Evolutionary conservation across 2,329 filamentous ascomycete genomes (phyloP).

Genomic region (Alternaria conjuncta): DNA sequence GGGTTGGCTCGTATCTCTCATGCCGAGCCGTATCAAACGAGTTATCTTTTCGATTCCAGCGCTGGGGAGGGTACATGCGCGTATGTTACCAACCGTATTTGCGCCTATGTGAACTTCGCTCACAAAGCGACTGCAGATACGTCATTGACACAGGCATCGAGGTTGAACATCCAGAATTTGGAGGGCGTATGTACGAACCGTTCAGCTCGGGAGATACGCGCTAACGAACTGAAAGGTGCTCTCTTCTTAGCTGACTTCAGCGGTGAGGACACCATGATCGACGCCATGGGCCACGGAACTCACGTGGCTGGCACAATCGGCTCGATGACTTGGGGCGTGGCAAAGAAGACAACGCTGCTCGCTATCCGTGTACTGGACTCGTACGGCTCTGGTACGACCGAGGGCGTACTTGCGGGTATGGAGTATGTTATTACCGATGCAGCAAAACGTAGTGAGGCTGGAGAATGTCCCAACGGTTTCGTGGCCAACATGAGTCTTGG

Average conservation of each 20-base stretch:
- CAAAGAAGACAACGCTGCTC: constrained; percentile 44
- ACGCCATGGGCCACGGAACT: constrained; percentile 46
- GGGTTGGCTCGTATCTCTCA: constrained; percentile 51
- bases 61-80: constrained; percentile 55
- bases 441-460: not conserved
- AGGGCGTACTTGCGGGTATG: constrained; percentile 38
- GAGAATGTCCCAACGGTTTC: constrained; percentile 36
- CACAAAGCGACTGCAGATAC: constrained; percentile 46
- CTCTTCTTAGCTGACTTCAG: constrained; percentile 36
- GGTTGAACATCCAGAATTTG: constrained; percentile 55
- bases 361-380: constrained; percentile 47
- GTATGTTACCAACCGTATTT: not conserved
- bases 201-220: not conserved
- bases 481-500: constrained; percentile 47
- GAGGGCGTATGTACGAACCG: constrained; percentile 35
- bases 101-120: not conserved
- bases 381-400: constrained; percentile 27
- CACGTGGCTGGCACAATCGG: constrained; percentile 45
- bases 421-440: constrained; percentile 27
- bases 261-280: constrained; percentile 26
- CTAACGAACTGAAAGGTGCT: constrained; percentile 25
- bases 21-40: constrained; percentile 31
- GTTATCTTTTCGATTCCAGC: constrained; percentile 47
- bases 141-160: constrained; percentile 70
- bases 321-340: constrained; percentile 40